Evolutionary conservation across 2,329 filamentous ascomycete genomes (phyloP), one percentile per base, ranked within the genome.

Genomic region (Chaetomium sp.): DNA sequence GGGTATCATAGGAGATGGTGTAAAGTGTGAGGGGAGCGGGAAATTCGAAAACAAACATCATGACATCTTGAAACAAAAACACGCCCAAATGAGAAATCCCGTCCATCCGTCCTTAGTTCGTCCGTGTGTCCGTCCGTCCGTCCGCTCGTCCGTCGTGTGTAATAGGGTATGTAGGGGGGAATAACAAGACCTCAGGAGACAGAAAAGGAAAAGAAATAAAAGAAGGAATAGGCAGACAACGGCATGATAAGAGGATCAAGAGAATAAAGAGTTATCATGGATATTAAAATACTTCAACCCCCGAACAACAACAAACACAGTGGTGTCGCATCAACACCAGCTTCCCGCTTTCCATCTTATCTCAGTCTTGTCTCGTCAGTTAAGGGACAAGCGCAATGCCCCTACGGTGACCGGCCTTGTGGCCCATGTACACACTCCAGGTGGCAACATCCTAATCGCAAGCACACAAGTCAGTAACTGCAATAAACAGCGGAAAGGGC

Each of bases 351-450:
- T 27, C 19, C 19, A 27, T 27, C 19, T 27, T 27, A 27, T 27
- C 19, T 27, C 19, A 27, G 19, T 27, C 19, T 27, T 27, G 19
- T 27, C 19, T 27, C 37, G 37, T 35, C 10, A 48, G n/a, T 42
- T 55, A 50, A 19, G 49, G 53, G 7, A 61, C 52, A 44, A 53
- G 59, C 9, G 58, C 52, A 53, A 65, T 64, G 34, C 63, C 63
- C 51, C 63, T 58, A 36, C 62, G 59, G 38, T 64, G 62, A 27
- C 58, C 60, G 10, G 63, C 62, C 57, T 64, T 65, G 9, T 49
- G 44, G 42, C 61, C 63, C 59, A 65, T 63, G 59, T 65, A 66
- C 36, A 66, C 59, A 32, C 62, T 65, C 46, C 56, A 66, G 12
- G 54, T 61, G 51, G 63, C 63, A n/a, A 66, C 61, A 32, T 65